Percentiles rank a stretch among this genome's conserved stretches.
Evolutionary conservation across 352 stramenopile genomes (phyloP).

Genomic region (Plasmopara muralis): DNA sequence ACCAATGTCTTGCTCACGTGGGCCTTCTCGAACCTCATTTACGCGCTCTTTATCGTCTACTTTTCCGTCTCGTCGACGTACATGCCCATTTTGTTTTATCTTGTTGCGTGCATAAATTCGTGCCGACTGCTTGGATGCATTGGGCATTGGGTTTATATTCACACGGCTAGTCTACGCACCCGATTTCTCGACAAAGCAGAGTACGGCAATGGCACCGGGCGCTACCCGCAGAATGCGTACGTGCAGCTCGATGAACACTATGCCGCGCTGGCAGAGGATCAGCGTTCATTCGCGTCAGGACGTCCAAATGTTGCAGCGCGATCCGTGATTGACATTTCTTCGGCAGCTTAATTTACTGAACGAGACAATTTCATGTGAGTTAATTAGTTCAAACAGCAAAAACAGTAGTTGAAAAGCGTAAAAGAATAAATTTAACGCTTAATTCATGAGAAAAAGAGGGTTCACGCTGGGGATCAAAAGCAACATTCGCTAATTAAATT

Average conservation of each 20-base stretch:
- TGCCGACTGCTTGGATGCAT: conserved; percentile 57
- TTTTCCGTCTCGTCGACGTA: conserved; percentile 50
- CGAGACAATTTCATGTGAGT: no score
- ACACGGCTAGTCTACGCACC: conserved; percentile 34
- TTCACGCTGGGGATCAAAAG: no score
- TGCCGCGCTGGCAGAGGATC: conserved; percentile 55
- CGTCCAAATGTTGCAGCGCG: conserved; percentile 20
- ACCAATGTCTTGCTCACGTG: conserved; percentile 77
- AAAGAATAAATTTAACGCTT: no score
- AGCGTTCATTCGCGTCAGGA: conserved; percentile 41
- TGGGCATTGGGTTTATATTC: conserved; percentile 67
- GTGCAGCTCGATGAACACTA: conserved; percentile 71
- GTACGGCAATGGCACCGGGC: conserved; percentile 45
- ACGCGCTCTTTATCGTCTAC: conserved; percentile 65
- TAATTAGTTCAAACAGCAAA: no score
- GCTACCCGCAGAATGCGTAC: conserved; percentile 48
- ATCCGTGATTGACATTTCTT: conserved; percentile 7
- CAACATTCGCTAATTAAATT: no score
- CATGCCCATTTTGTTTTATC: conserved; percentile 65
- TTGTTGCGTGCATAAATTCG: conserved; percentile 65
- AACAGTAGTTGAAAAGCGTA: no score
- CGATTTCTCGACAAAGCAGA: conserved; percentile 46
- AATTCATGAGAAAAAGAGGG: no score
- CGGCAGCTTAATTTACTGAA: no score
- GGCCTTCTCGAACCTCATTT: conserved; percentile 79